Conservation (phyloP, 495 filamentous ascomycete species). For the Podospora tetraspora region DNA sequence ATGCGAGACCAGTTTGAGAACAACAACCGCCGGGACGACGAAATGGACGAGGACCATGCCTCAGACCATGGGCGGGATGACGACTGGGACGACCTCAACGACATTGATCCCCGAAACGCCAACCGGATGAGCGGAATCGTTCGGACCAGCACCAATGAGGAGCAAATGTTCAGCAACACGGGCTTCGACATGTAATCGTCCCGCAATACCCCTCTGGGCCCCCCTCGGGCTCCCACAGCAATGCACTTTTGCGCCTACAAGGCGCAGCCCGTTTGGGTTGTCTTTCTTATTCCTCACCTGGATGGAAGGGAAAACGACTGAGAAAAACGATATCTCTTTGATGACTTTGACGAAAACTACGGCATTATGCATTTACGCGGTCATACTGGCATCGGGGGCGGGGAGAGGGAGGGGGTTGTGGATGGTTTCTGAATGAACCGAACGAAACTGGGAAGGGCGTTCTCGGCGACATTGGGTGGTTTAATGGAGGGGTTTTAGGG, state of each 20-base stretch:
- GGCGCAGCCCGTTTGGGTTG: constrained; percentile 1
- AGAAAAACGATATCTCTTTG: constrained; percentile 20
- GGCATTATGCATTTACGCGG: constrained; percentile 31
- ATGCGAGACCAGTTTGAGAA: constrained; percentile 56
- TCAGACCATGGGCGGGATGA: constrained; percentile 44
- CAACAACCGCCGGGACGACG: constrained; percentile 62
- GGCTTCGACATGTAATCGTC: constrained; percentile 55
- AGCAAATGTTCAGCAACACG: constrained; percentile 67
- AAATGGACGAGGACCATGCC: constrained; percentile 51
- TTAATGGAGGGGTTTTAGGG: constrained; percentile 6
- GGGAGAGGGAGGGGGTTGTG: neutral
- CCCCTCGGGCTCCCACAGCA: neutral
- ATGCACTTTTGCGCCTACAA: neutral
- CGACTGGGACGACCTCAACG: constrained; percentile 43
- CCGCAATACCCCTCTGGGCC: neutral
- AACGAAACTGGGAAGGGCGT: constrained; percentile 24
- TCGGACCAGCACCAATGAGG: constrained; percentile 57
- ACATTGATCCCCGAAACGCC: constrained; percentile 37
- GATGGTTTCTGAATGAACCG: constrained; percentile 5
- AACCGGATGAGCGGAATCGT: constrained; percentile 73
- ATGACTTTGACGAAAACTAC: constrained; percentile 24
- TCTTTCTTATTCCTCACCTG: constrained; percentile 1
- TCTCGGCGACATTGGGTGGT: constrained; percentile 14
- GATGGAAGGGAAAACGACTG: constrained; percentile 13
- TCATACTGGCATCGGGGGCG: constrained; percentile 21